phyloP scores from a whole-genome alignment of 2,329 filamentous ascomycete species.

The Neonectria neomacrospora region DNA sequence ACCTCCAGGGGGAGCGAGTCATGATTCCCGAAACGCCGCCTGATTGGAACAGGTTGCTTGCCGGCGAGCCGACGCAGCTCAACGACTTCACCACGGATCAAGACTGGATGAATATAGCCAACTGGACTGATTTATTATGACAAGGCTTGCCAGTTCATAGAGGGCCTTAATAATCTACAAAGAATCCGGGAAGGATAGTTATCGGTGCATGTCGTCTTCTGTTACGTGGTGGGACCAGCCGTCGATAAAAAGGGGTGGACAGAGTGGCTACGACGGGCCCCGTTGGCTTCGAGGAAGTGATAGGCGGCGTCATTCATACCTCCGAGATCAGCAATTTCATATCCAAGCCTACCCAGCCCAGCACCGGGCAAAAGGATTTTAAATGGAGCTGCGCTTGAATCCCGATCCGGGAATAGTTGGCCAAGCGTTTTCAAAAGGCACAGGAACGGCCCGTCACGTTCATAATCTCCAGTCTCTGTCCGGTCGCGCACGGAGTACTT shows the following conservation, averaged over 20 bases:
- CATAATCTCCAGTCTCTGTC: conserved; percentile 59
- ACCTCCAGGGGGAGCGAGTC: conserved; percentile 39
- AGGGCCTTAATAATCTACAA: too few relatives aligned
- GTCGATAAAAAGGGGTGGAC: conserved; percentile 66
- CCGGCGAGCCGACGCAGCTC: conserved; percentile 33
- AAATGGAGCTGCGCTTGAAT: conserved; percentile 27
- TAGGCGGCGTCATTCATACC: conserved; percentile 62
- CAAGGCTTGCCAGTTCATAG: too few relatives aligned
- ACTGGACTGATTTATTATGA: conserved; percentile 39
- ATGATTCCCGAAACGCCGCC: conserved; percentile 40
- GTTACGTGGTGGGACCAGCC: conserved; percentile 66
- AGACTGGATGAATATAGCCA: conserved; percentile 42
- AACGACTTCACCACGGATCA: conserved; percentile 35
- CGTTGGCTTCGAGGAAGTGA: conserved; percentile 56
- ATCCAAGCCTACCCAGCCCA: conserved; percentile 62
- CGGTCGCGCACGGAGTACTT: conserved; percentile 70
- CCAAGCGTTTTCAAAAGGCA: conserved; percentile 52
- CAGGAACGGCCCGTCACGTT: conserved; percentile 56
- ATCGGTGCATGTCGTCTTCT: conserved; percentile 58
- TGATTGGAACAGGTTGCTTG: conserved; percentile 40
- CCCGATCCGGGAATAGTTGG: conserved; percentile 45
- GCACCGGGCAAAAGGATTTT: conserved; percentile 63
- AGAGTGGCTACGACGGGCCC: conserved; percentile 36
- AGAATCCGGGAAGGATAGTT: conserved; percentile 61
- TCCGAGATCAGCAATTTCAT: conserved; percentile 59